A percentile compares a stretch with the other conserved stretches of the same genome.
Conservation (phyloP, 2,329 filamentous ascomycete species). For the Fusarium mexicanum region DNA sequence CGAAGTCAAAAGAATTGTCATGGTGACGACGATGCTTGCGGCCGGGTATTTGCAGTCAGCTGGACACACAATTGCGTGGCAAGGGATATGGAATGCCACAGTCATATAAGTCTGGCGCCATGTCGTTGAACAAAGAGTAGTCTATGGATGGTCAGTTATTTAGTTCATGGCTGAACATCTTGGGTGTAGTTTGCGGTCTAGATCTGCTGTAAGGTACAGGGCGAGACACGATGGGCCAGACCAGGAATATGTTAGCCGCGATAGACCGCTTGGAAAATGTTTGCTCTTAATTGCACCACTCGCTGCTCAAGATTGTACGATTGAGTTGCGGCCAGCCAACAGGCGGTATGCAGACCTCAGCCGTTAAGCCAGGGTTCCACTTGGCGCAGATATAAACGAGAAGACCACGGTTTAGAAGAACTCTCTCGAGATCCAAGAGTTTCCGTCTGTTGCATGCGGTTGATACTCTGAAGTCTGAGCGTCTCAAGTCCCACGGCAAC, state of each 20-base stretch:
- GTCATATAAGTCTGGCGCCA: neutral
- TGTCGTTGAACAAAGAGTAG: conserved; percentile 9
- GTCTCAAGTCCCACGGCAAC: conserved; percentile 7
- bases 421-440: neutral
- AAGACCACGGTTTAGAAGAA: neutral
- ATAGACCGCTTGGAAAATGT: conserved; percentile 17
- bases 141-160: neutral
- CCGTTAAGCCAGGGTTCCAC: conserved; percentile 21
- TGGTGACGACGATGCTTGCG: conserved; percentile 18
- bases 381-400: conserved; percentile 11
- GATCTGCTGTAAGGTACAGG: conserved; percentile 14
- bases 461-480: neutral
- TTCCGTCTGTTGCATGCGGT: conserved; percentile 2
- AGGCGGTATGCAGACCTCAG: conserved; percentile 35
- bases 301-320: conserved; percentile 11
- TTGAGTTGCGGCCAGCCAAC: conserved; percentile 22
- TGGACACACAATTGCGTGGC: conserved; percentile 6
- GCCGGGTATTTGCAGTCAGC: neutral
- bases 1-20: neutral
- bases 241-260: neutral
- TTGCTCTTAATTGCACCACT: conserved; percentile 7
- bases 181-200: neutral
- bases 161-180: neutral
- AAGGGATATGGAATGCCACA: conserved; percentile 14
- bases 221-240: neutral